Base-by-base conservation (phyloP, 345 rosid genomes). In the Salix purpurea region DNA sequence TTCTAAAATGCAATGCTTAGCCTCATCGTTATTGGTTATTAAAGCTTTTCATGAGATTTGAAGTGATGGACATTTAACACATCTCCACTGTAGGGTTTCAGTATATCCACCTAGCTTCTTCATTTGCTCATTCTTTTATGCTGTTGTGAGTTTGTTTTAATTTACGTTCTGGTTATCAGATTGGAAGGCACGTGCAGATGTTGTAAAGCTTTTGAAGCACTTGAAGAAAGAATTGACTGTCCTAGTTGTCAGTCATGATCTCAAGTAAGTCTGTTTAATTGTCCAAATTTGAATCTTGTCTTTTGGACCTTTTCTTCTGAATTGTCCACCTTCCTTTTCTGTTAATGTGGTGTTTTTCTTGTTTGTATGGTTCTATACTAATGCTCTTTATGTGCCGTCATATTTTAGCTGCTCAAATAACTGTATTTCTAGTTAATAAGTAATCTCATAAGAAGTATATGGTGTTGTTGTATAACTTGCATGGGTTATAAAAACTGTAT, bases 151-250 rank as follows among this genome's bases (percentile, higher is more conserved):
- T 50, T 15, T 62, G 18, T 74, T 56, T 73, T 46, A 30, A 24
- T 72, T 5, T 54, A 28, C 69, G 36, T 67, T 37, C 65, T 82
- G 78, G 40, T 65, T 48, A 62, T 65, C 86, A 96, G 99, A 96
- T 80, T 91, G 97, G 99, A 96, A 90, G 84, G 94, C 96, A 61
- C 90, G 96, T 56, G 90, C 96, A 77, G 98, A 96, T 86, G 91
- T 93, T 34, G 88, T 89, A 74, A 96, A 90, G 89, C 98, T 93
- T 77, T 83, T 93, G 83, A 91, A 87, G 87, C 87, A 88, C 82
- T 90, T 96, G 70, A 93, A 93, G 91, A 88, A 89, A 87, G 90
- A 91, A 83, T 84, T 95, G 67, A 90, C 92, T 24, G 78, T 93
- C 70, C 92, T 95, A 73, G 96, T 93, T 76, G 98, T 93, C 56